Conservation (phyloP, 176 grass and related monocot genomes). For the Tuctoria greenei region DNA sequence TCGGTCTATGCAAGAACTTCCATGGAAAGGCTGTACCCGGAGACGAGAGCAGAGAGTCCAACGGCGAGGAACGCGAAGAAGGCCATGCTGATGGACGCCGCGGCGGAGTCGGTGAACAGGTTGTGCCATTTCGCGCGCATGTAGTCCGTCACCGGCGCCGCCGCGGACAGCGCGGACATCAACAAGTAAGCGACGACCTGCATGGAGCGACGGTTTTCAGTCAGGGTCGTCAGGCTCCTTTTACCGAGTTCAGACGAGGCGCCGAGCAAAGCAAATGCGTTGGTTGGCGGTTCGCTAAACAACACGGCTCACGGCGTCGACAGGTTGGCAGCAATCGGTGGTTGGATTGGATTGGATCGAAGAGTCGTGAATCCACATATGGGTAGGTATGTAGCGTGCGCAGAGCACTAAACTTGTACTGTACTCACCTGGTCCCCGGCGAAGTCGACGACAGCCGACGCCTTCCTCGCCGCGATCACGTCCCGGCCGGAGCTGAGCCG, state of each 20-base stretch:
- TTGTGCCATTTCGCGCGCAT: constrained; percentile 50
- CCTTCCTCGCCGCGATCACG: constrained; percentile 39
- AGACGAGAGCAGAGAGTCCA: constrained; percentile 53
- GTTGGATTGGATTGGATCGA: constrained; percentile 21
- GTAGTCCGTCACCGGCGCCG: constrained; percentile 70
- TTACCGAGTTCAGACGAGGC: too few species aligned
- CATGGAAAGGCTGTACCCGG: constrained; percentile 61
- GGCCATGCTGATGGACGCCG: constrained; percentile 65
- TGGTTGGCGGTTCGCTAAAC: neutral
- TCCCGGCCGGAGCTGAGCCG: constrained; percentile 42
- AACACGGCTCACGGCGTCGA: neutral
- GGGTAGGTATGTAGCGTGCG: neutral
- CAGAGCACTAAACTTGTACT: neutral
- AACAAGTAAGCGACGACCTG: constrained; percentile 55
- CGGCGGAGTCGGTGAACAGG: constrained; percentile 57
- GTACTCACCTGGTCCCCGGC: constrained; percentile 66
- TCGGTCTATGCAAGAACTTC: constrained; percentile 47
- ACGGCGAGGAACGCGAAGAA: constrained; percentile 68
- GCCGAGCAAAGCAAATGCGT: neutral
- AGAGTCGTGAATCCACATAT: too few species aligned
- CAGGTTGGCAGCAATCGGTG: constrained; percentile 8
- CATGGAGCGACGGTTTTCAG: neutral
- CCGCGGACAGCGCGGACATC: constrained; percentile 53
- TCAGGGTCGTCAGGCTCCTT: neutral
- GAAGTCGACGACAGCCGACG: constrained; percentile 52